These are phyloP conservation scores for Penicillium polonicum DNA, from an alignment of 2,329 filamentous ascomycete genomes.

Conservation along the genomic window DNA sequence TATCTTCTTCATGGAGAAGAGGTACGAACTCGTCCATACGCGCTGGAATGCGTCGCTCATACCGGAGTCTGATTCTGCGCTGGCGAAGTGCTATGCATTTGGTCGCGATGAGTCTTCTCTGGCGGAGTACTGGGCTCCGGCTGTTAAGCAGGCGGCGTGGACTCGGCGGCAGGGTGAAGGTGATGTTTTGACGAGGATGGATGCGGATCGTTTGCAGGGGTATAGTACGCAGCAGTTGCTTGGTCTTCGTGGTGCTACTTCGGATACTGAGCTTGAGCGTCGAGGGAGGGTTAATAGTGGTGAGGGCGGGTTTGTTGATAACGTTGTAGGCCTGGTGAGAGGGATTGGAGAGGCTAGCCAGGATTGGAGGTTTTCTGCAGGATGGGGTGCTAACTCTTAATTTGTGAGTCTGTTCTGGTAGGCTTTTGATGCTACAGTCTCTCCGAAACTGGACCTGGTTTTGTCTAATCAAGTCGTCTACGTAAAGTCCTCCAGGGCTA, in stretches of 20 bases:
- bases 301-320: conserved; percentile 27
- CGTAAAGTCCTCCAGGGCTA: background rate
- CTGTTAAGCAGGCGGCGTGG: conserved; percentile 39
- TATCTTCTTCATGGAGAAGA: conserved; percentile 38
- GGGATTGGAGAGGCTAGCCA: conserved; percentile 27
- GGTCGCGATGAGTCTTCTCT: conserved; percentile 29
- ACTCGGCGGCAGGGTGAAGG: conserved; percentile 21
- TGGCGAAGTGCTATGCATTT: conserved; percentile 25
- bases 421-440: background rate
- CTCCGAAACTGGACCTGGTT: background rate
- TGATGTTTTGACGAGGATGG: conserved; percentile 18
- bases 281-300: conserved; percentile 24
- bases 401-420: background rate
- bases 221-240: conserved; percentile 18
- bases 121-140: conserved; percentile 34
- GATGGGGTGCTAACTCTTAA: conserved; percentile 27
- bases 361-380: conserved; percentile 23
- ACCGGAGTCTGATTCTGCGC: conserved; percentile 4
- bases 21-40: conserved; percentile 35
- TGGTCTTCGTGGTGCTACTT: conserved; percentile 10
- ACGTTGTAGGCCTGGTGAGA: conserved; percentile 27
- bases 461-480: background rate
- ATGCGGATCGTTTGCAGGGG: conserved; percentile 24
- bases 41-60: conserved; percentile 32
- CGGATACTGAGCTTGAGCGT: conserved; percentile 23